Percentiles rank a stretch among this genome's conserved stretches.
These are phyloP conservation scores for Talaromyces sp. DNA, from an alignment of 2,329 filamentous ascomycete species.

Conservation along the genomic window DNA sequence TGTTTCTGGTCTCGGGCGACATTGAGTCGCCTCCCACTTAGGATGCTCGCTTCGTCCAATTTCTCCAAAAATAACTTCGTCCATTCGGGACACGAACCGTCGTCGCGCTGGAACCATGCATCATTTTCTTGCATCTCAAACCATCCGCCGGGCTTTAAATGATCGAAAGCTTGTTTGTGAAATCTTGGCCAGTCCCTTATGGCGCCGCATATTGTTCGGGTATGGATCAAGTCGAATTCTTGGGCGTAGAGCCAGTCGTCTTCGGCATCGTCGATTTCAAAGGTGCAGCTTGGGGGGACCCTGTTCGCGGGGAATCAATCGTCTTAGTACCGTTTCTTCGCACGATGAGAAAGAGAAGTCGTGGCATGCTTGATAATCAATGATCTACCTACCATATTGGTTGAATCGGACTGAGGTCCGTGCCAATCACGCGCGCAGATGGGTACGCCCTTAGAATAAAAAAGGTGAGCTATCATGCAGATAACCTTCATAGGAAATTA, in stretches of 20 bases:
- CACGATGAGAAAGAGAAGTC: background rate
- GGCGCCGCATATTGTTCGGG: slow-evolving; percentile 21
- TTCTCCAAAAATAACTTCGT: slow-evolving; percentile 37
- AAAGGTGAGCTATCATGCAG: background rate
- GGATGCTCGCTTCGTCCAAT: slow-evolving; percentile 27
- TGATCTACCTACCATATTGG: slow-evolving; percentile 16
- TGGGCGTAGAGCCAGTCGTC: slow-evolving; percentile 25
- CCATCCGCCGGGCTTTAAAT: slow-evolving; percentile 49
- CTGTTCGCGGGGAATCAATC: background rate
- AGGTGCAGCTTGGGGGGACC: slow-evolving; percentile 26
- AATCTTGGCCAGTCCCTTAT: slow-evolving; percentile 22
- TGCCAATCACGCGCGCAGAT: slow-evolving; percentile 18
- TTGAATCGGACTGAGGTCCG: slow-evolving; percentile 22
- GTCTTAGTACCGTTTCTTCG: background rate
- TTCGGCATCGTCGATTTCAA: slow-evolving; percentile 27
- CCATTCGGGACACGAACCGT: slow-evolving; percentile 32
- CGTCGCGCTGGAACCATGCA: slow-evolving; percentile 40
- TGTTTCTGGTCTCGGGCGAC: slow-evolving; percentile 34
- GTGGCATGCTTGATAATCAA: background rate
- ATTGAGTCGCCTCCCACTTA: slow-evolving; percentile 26
- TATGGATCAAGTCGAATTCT: slow-evolving; percentile 26
- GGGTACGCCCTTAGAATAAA: background rate
- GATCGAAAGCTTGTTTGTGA: slow-evolving; percentile 20
- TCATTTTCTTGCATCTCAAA: slow-evolving; percentile 50
- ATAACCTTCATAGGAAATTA: background rate